A percentile compares a stretch with the other conserved stretches of the same genome.
Conservation (phyloP, 345 rosid genomes). For the Moringa oleifera region DNA sequence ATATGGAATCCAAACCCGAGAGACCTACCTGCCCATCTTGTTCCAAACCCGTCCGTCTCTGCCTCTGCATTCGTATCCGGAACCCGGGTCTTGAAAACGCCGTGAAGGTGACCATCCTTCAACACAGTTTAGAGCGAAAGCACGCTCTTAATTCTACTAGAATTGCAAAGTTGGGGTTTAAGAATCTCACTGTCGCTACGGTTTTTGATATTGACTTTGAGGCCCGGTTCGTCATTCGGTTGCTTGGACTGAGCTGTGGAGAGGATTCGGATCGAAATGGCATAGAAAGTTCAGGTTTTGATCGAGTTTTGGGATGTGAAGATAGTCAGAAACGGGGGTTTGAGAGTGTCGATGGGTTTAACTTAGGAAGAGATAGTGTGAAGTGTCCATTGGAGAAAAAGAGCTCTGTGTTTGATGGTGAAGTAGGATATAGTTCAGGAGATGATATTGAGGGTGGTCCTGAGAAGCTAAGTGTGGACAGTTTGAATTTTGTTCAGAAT, state of each 20-base stretch:
- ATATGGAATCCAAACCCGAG: conserved; percentile 46
- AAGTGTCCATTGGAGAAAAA: conserved; percentile 10
- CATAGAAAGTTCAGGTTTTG: conserved; percentile 16
- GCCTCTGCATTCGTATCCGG: conserved; percentile 59
- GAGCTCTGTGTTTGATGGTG: neutral
- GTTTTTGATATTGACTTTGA: conserved; percentile 58
- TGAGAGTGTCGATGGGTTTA: conserved; percentile 19
- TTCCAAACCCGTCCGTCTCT: conserved; percentile 55
- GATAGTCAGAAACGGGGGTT: conserved; percentile 10
- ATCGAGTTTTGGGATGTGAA: conserved; percentile 2
- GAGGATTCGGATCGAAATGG: conserved; percentile 14
- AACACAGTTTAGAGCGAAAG: conserved; percentile 65
- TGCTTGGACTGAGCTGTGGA: conserved; percentile 21
- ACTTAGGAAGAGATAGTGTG: conserved; percentile 10
- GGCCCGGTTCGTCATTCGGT: conserved; percentile 46
- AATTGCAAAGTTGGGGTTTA: conserved; percentile 69
- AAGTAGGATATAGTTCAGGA: too few relatives aligned
- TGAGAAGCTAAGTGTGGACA: neutral
- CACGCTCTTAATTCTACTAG: conserved; percentile 79
- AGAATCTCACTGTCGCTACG: conserved; percentile 40
- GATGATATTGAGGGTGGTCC: too few relatives aligned
- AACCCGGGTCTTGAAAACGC: conserved; percentile 46
- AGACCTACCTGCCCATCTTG: conserved; percentile 67
- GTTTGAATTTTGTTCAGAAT: neutral
- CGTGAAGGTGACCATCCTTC: conserved; percentile 72